Conservation (phyloP, 78 protist genomes). For the Bigelowiella natans region DNA sequence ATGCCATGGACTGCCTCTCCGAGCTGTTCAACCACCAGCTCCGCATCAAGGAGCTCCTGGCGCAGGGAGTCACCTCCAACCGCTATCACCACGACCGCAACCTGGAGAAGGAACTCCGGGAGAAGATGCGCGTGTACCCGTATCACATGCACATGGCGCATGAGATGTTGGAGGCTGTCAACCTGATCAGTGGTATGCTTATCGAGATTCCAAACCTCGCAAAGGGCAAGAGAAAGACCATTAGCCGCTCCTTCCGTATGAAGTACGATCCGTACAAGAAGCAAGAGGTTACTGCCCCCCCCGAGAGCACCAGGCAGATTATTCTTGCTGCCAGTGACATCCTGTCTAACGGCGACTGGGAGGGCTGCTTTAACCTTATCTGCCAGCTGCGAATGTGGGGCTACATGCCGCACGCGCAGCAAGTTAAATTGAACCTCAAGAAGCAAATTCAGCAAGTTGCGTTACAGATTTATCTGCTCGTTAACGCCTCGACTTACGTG, state of each 20-base stretch:
- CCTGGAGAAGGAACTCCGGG: constrained; percentile 39
- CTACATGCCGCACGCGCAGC: constrained; percentile 36
- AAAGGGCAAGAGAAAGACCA: neutral
- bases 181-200: constrained; percentile 70
- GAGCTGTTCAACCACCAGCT: constrained; percentile 28
- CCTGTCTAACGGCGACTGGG: constrained; percentile 68
- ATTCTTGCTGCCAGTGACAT: constrained; percentile 52
- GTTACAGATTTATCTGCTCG: constrained; percentile 57
- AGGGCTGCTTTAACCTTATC: constrained; percentile 22
- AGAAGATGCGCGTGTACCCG: constrained; percentile 64
- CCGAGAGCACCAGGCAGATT: constrained; percentile 72
- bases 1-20: constrained; percentile 64
- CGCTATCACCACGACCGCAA: neutral
- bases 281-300: constrained; percentile 67
- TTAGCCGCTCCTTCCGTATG: constrained; percentile 59
- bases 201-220: constrained; percentile 76
- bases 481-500: constrained; percentile 36
- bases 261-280: constrained; percentile 52
- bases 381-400: constrained; percentile 49
- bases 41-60: constrained; percentile 64
- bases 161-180: constrained; percentile 79
- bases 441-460: constrained; percentile 57
- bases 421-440: constrained; percentile 12
- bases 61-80: constrained; percentile 55
- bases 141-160: constrained; percentile 86